Evolutionary conservation across 192 early-diverging fungal genomes (phyloP).

Genomic region (Funneliformis mosseae): DNA sequence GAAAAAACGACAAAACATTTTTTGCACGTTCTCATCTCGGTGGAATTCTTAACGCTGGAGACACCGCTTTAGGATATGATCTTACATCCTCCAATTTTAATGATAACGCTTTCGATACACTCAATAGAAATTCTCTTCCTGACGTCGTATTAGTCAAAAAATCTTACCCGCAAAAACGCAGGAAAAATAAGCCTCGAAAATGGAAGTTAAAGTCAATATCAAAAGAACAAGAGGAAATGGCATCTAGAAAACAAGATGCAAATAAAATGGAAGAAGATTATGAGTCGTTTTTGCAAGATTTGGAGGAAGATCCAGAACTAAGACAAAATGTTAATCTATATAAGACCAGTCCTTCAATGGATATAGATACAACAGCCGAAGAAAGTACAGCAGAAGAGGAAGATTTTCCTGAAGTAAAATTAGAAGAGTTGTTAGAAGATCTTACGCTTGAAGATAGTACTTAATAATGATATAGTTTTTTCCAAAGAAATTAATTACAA

Average conservation of each 20-base stretch:
- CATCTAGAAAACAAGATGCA: conserved; percentile 74
- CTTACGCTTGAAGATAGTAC: conserved; percentile 72
- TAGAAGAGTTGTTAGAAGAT: conserved; percentile 94
- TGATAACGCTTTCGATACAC: conserved; percentile 76
- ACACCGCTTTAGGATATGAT: conserved; percentile 91
- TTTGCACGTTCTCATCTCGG: conserved; percentile 93
- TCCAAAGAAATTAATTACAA: no score
- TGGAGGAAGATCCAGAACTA: conserved; percentile 98
- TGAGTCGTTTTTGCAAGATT: conserved; percentile 95
- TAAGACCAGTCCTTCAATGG: conserved; percentile 58
- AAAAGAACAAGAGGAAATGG: conserved; percentile 90
- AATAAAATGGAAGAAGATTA: conserved; percentile 84
- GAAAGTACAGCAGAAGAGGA: conserved; percentile 78
- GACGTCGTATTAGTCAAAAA: conserved; percentile 95
- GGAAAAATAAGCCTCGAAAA: conserved; percentile 80
- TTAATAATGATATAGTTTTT: neutral
- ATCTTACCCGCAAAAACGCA: conserved; percentile 84
- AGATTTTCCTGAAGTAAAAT: conserved; percentile 90
- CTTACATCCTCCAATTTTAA: conserved; percentile 90
- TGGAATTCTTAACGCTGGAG: conserved; percentile 86
- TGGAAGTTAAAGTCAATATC: conserved; percentile 90
- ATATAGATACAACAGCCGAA: conserved; percentile 51
- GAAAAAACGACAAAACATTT: conserved; percentile 82
- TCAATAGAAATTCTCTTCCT: conserved; percentile 68
- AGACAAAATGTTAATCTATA: conserved; percentile 94